Conservation (phyloP, 208 protist genomes). For the Trypanosoma boissoni region DNA sequence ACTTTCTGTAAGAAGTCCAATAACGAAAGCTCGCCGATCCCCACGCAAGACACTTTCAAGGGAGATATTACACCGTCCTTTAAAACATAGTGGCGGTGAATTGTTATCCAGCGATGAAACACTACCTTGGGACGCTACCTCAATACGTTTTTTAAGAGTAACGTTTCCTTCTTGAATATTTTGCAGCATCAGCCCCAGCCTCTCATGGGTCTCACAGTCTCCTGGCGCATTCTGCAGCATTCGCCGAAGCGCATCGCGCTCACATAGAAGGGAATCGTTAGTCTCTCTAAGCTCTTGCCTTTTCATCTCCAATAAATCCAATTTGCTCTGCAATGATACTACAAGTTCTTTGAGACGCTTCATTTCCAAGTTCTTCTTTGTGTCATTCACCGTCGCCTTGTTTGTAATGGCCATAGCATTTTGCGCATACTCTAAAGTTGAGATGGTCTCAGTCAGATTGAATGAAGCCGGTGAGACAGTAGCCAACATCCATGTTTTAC, state of each 20-base stretch:
- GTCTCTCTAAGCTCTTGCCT: slow-evolving; percentile 37
- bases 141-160: slow-evolving; percentile 49
- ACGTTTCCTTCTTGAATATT: slow-evolving; percentile 55
- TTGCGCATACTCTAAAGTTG: slow-evolving; percentile 80
- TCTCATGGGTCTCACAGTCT: slow-evolving; percentile 6
- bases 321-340: slow-evolving; percentile 38
- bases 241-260: slow-evolving; percentile 42
- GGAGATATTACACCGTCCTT: slow-evolving; percentile 51
- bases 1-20: slow-evolving; percentile 43
- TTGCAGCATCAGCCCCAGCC: slow-evolving; percentile 33
- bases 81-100: slow-evolving; percentile 54
- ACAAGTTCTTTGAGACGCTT: slow-evolving; percentile 65
- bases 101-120: slow-evolving; percentile 53
- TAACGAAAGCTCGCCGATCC: slow-evolving; percentile 30
- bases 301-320: slow-evolving; percentile 31
- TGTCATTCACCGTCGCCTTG: slow-evolving; percentile 55
- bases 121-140: slow-evolving; percentile 33
- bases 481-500: slow-evolving; percentile 72
- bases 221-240: slow-evolving; percentile 30
- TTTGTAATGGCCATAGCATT: slow-evolving; percentile 65
- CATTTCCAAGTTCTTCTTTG: slow-evolving; percentile 55
- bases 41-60: slow-evolving; percentile 47
- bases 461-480: slow-evolving; percentile 44
- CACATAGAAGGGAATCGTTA: slow-evolving; percentile 35
- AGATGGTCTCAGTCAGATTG: slow-evolving; percentile 47